A percentile compares a stretch with the other conserved stretches of the same genome.
Conservation (phyloP, 805 yeast species). For the Wickerhamia fluorescens region DNA sequence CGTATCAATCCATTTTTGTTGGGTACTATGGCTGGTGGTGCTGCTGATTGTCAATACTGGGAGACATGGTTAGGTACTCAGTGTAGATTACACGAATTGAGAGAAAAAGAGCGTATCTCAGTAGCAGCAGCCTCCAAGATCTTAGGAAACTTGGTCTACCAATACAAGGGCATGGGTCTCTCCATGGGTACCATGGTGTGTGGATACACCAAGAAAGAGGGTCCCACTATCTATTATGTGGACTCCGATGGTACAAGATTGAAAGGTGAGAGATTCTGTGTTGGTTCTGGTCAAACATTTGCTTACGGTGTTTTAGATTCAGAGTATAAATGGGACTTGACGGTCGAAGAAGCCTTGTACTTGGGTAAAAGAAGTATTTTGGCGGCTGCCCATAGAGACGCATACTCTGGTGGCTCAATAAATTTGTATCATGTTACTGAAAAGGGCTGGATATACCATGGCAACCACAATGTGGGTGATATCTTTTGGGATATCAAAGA, state of each 20-base stretch:
- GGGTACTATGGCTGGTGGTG: constrained; percentile 99
- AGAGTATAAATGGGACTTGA: constrained; percentile 83
- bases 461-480: constrained; percentile 88
- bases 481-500: constrained; percentile 89
- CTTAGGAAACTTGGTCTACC: constrained; percentile 80
- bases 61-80: constrained; percentile 98
- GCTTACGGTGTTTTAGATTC: constrained; percentile 98
- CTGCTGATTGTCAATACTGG: constrained; percentile 99
- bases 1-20: constrained; percentile 90
- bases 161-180: constrained; percentile 96
- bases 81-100: constrained; percentile 88
- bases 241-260: constrained; percentile 96
- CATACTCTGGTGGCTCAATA: constrained; percentile 94
- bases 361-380: constrained; percentile 92
- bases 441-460: constrained; percentile 92
- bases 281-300: constrained; percentile 98
- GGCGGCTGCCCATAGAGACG: constrained; percentile 98
- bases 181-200: constrained; percentile 99
- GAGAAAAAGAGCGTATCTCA: constrained; percentile 90
- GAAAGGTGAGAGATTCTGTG: constrained; percentile 92
- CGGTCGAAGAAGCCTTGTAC: constrained; percentile 89
- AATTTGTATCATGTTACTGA: constrained; percentile 91
- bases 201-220: constrained; percentile 92
- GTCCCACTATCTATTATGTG: constrained; percentile 92
- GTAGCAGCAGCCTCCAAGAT: constrained; percentile 97